Conservation (phyloP, 2,329 filamentous ascomycete genomes). For the Fusarium sp. region DNA sequence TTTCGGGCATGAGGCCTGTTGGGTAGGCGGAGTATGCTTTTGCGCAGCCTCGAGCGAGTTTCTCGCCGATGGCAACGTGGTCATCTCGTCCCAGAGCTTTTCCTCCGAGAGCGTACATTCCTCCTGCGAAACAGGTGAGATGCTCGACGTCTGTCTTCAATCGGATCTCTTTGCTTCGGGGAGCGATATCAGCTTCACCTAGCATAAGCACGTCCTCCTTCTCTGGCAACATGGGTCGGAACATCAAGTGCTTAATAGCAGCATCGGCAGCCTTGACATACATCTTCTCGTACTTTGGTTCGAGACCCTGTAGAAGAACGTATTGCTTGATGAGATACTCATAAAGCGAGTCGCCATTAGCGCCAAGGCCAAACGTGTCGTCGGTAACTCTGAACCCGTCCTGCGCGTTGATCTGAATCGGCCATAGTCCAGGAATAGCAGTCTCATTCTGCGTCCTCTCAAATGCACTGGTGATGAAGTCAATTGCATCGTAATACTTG, state of each 20-base stretch:
- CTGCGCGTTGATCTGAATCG: constrained; percentile 62
- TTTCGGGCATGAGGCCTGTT: constrained; percentile 72
- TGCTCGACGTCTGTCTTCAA: constrained; percentile 60
- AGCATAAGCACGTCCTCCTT: constrained; percentile 69
- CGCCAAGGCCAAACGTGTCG: constrained; percentile 58
- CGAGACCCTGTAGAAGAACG: constrained; percentile 70
- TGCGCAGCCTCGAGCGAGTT: constrained; percentile 71
- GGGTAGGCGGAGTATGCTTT: constrained; percentile 69
- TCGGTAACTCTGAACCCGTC: constrained; percentile 47
- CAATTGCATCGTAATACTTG: constrained; percentile 70
- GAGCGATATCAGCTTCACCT: constrained; percentile 56
- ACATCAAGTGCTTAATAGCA: constrained; percentile 70
- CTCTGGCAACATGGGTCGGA: constrained; percentile 70
- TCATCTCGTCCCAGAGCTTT: constrained; percentile 62
- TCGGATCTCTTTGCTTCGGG: constrained; percentile 43
- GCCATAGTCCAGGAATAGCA: constrained; percentile 70
- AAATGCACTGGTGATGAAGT: constrained; percentile 66
- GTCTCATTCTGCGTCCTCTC: constrained; percentile 64
- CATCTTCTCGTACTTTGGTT: constrained; percentile 54
- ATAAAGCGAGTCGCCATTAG: constrained; percentile 67
- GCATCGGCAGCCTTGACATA: constrained; percentile 62
- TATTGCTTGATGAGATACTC: constrained; percentile 76
- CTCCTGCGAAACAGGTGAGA: constrained; percentile 72
- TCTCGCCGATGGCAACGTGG: constrained; percentile 67
- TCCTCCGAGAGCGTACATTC: constrained; percentile 71